Conservation (phyloP, 345 rosid genomes). For the Rubroshorea leprosula region DNA sequence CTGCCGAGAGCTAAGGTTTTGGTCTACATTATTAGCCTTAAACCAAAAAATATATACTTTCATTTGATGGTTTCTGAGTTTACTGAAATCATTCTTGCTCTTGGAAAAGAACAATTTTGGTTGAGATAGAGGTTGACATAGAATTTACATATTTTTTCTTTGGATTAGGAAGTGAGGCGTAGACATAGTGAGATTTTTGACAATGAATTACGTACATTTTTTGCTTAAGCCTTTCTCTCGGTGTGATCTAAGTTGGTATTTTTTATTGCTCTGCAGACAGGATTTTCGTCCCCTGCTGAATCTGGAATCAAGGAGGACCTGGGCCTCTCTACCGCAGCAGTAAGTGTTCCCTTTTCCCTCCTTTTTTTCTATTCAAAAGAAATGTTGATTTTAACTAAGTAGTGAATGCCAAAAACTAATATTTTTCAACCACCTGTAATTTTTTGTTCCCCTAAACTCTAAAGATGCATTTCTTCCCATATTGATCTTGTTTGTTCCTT, state of each 20-base stretch:
- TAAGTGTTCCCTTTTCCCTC: constrained; percentile 17
- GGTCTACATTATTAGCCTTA: no score
- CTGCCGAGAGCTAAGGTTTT: no score
- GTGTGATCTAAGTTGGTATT: neutral
- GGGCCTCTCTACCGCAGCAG: constrained; percentile 53
- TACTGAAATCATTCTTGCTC: no score
- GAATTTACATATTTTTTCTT: no score
- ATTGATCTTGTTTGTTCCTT: neutral
- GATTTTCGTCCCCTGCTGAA: constrained; percentile 62
- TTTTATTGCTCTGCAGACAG: constrained; percentile 31
- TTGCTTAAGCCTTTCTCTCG: neutral
- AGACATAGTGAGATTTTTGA: no score
- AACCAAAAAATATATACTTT: no score
- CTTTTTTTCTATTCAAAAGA: neutral
- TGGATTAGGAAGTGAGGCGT: no score
- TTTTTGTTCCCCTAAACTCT: neutral
- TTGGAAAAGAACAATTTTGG: no score
- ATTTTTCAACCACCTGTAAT: neutral
- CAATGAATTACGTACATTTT: neutral
- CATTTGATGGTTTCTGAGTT: no score
- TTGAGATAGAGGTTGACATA: no score
- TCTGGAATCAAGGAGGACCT: constrained; percentile 54
- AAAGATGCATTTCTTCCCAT: constrained; percentile 2
- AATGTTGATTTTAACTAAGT: neutral
- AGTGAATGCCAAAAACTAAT: neutral